Evolutionary conservation across 129 eudicot species (phyloP), one percentile per base, ranked within the genome.

Genomic region (Solidago caesia): DNA sequence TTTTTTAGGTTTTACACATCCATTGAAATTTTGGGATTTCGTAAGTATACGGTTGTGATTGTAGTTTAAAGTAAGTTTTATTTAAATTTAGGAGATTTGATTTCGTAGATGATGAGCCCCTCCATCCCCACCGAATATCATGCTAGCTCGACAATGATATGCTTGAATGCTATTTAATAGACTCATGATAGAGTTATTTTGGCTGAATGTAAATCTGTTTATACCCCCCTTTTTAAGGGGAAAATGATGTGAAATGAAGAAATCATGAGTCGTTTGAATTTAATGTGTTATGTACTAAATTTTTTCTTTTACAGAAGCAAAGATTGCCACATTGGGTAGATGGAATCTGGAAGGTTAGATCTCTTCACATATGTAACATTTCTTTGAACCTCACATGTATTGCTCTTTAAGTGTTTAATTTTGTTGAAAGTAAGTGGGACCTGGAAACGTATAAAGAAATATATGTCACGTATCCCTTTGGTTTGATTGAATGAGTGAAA

Each of bases 341-440:
- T 94, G 98, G 98, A 94, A 90, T n/a, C n/a, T n/a, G n/a, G n/a
- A n/a, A n/a, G 97, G 98, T 94, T 81, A 71, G 89, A 67, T 77
- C 77, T 44, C 60, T 49, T 53, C 47, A 14, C 74, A 62, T 21
- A 49, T 29, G 59, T 60, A 43, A 69, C 51, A 59, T 78, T 51
- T 81, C 47, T 76, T 53, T 6, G 11, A 43, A 57, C 7, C 51
- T 29, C 53, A 44, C 56, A 26, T 39, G 29, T 73, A 53, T 53
- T 5, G 70, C 75, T 67, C 84, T 79, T 15, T 71, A 63, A 62
- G 64, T 77, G 57, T 67, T 72, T 80, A 49, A 71, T 69, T 75
- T 83, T 78, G 70, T 81, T 84, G 95, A 62, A 74, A 80, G 89
- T 86, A 94, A 97, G 96, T 77, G 80, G 97, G 98, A 82, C 97